Base-by-base conservation (phyloP, 73 alveolate genomes). In the Urostyla sp. region DNA sequence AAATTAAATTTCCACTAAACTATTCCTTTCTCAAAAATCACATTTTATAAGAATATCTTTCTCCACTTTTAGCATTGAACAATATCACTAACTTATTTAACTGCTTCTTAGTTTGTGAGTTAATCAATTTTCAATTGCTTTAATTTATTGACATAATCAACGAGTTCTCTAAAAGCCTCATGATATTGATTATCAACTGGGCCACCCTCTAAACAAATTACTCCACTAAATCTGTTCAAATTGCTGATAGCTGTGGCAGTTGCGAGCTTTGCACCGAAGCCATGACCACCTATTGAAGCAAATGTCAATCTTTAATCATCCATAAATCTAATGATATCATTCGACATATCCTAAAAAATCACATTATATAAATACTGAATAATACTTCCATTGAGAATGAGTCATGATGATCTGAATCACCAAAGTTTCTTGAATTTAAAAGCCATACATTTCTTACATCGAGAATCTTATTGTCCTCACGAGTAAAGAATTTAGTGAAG, bases 201-300 rank as follows among this genome's bases (percentile, higher is more conserved):
- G 35, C 95, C 87, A 15, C 92, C 89, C 37, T 92, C 98, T 13
- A 92, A 67, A 8, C 90, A 34, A 74, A 92, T 78, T 27, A 92
- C 98, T 18, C 98, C 98, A 20, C 95, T 92, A 53, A 85, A 86
- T 79, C 98, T 88, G 79, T 92, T 87, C 46, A 78, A 40, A 67
- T 92, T 75, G 55, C 79, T 53, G 36, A 89, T 75, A 34, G 95
- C 98, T 46, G 95, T 80, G 18, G 94, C 98, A 26, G 87, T 58
- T 32, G 98, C 98, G 31, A 92, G 94, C 87, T 88, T 92, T 20
- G 95, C 98, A 38, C 98, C 98, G 67, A 92, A 88, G 50, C 98
- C 98, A 72, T 92, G 98, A 32, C 98, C 98, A 21, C 93, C 98
- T 67, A 92, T 73, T 40, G 94, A 79, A 21, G 98, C 98, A 88